A percentile compares a stretch with the other conserved stretches of the same genome.
Evolutionary conservation across 306 rosid genomes (phyloP).

Genomic region (Cicer bijugum): DNA sequence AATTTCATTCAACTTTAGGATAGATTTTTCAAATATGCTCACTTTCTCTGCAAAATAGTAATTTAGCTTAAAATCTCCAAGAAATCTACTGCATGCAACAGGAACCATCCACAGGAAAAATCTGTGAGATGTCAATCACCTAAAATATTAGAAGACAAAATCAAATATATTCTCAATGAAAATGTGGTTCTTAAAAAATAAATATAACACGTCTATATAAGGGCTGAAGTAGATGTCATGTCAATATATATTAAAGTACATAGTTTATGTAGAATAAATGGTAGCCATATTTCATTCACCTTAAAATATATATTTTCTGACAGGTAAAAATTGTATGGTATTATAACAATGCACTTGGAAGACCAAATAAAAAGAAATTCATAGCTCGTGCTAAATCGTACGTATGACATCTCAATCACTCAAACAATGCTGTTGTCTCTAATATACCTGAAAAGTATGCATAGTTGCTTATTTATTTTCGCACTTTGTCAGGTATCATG

Average conservation of each 20-base stretch:
- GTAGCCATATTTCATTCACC: slow-evolving; percentile 14
- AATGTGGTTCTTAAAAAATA: slow-evolving; percentile 28
- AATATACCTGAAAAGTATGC: slow-evolving; percentile 40
- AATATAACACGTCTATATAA: not conserved
- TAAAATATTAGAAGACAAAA: slow-evolving; percentile 29
- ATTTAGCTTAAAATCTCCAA: slow-evolving; percentile 22
- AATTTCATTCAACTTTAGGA: slow-evolving; percentile 20
- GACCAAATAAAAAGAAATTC: slow-evolving; percentile 88
- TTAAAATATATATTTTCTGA: slow-evolving; percentile 43
- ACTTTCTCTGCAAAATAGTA: slow-evolving; percentile 19
- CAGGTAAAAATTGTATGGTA: slow-evolving; percentile 99
- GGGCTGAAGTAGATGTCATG: slow-evolving; percentile 23
- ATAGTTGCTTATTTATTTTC: slow-evolving; percentile 36
- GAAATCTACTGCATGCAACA: not conserved
- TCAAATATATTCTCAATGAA: slow-evolving; percentile 30
- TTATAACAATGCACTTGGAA: slow-evolving; percentile 93
- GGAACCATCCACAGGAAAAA: slow-evolving; percentile 5
- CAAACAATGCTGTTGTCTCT: slow-evolving; percentile 41
- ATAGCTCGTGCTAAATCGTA: slow-evolving; percentile 92
- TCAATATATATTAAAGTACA: slow-evolving; percentile 22
- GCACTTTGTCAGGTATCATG: slow-evolving; percentile 77
- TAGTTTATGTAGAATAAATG: slow-evolving; percentile 2
- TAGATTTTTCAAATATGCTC: slow-evolving; percentile 17
- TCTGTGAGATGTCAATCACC: slow-evolving; percentile 16
- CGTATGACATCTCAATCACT: slow-evolving; percentile 46